Conservation (phyloP, 352 stramenopile species). For the Globisporangium sylvaticum region DNA sequence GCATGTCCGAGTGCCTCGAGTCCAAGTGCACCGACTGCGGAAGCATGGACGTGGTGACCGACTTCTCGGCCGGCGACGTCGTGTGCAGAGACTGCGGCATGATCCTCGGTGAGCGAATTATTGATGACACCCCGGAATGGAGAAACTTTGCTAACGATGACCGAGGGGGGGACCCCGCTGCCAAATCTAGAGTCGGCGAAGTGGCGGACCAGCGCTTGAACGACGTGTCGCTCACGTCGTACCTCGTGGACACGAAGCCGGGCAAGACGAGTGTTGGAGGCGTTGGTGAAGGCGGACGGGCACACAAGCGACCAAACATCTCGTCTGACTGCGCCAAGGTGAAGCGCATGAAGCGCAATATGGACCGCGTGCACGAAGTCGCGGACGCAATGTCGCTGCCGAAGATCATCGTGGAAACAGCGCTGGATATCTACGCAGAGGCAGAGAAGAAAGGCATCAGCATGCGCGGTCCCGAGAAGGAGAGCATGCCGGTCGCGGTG, state of each 20-base stretch:
- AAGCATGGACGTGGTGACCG: constrained; percentile 74
- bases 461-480: constrained; percentile 59
- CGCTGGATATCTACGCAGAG: constrained; percentile 66
- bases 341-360: constrained; percentile 64
- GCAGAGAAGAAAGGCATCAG: constrained; percentile 61
- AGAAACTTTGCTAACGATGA: constrained; percentile 87
- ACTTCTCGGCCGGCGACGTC: constrained; percentile 76
- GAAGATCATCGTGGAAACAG: constrained; percentile 69
- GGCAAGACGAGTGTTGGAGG: constrained; percentile 16
- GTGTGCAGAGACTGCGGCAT: constrained; percentile 80
- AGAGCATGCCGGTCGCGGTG: constrained; percentile 60
- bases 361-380: constrained; percentile 64
- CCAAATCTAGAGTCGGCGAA: constrained; percentile 80
- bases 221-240: constrained; percentile 59
- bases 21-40: constrained; percentile 63
- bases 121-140: constrained; percentile 87
- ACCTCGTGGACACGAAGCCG: constrained; percentile 58
- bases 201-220: constrained; percentile 56
- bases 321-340: constrained; percentile 53
- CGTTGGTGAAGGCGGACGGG: constrained; percentile 19
- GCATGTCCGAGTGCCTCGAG: constrained; percentile 62
- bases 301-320: constrained; percentile 60
- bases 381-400: constrained; percentile 59
- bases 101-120: constrained; percentile 84
- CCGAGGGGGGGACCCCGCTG: constrained; percentile 67